Percentiles rank a stretch among this genome's conserved stretches.
Conservation (phyloP, 164 flowering plant species). For the Macadamia tetraphylla region DNA sequence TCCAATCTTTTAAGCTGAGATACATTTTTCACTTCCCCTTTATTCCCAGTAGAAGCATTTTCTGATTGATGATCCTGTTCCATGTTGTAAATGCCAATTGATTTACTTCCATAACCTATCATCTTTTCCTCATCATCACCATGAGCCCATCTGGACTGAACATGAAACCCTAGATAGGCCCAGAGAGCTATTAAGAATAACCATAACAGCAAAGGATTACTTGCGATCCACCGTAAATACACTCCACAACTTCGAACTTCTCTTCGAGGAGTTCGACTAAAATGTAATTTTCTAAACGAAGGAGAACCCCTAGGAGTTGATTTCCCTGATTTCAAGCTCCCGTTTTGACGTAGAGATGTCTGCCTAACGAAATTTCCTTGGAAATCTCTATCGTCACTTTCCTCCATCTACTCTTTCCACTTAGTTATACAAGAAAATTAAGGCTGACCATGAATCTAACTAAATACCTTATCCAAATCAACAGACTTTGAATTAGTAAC, state of each 20-base stretch:
- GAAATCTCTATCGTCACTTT: constrained; percentile 27
- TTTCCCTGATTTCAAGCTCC: constrained; percentile 64
- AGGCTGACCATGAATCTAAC: not conserved
- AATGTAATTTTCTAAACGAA: constrained; percentile 49
- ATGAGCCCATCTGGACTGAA: constrained; percentile 98
- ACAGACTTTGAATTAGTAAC: not conserved
- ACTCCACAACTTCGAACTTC: constrained; percentile 44
- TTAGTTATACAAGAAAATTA: not conserved
- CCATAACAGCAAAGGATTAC: constrained; percentile 71
- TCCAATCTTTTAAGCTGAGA: constrained; percentile 16
- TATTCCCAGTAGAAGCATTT: constrained; percentile 17
- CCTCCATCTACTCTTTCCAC: constrained; percentile 43
- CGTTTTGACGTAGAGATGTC: constrained; percentile 42
- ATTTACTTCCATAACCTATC: constrained; percentile 47
- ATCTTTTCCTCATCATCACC: constrained; percentile 54
- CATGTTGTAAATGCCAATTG: constrained; percentile 12
- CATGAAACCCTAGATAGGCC: constrained; percentile 87
- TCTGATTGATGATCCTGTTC: constrained; percentile 21
- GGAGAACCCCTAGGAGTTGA: constrained; percentile 77
- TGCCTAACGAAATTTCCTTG: constrained; percentile 32
- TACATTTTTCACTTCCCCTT: constrained; percentile 14
- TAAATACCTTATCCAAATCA: not conserved
- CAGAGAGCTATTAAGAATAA: constrained; percentile 85
- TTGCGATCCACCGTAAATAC: constrained; percentile 52
- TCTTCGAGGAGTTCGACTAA: constrained; percentile 65